Evolutionary conservation across 352 stramenopile species (phyloP), one percentile per base, ranked within the genome.

Genomic region (Stramenopiles sp.): DNA sequence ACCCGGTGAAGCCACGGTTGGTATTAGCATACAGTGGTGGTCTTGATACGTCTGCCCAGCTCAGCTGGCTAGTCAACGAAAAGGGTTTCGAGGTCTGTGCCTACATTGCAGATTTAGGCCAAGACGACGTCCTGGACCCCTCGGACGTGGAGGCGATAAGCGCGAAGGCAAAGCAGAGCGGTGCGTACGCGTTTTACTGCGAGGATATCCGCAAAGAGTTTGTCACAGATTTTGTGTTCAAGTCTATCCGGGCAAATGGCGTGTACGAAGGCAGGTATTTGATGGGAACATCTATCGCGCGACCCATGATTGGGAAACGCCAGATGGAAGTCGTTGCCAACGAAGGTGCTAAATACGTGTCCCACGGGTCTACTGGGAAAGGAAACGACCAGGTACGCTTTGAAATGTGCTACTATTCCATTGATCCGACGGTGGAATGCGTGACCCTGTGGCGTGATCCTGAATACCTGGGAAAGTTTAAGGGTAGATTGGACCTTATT

Each of bases 341-440:
- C 6, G 91, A 96, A 79, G 88, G 88, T 31, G 90, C 90, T 68
- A 88, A 88, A 82, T 95, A 89, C 81, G 87, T 99, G 74, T 88
- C 92, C 43, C 94, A 99, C 83, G 94, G 94, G 12, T 94, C 94
- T 74, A 99, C 94, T 32, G 94, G 94, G 77, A 99, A 99, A 87
- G 94, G 94, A 74, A 99, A 99, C 83, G 94, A 99, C 84, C 94
- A 99, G 83, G 86, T 88, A 36, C 92, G 94, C 73, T 98, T 98
- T 78, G 94, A 99, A 88, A 92, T 99, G 81, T 98, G 92, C 83
- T 91, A 91, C 18, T 92, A 97, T 82, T 92, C 93, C 1, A 83
- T 99, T 31, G 91, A 96, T 80, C 90, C 94, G 18, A 89, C 84
- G 35, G 93, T 99, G 78, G 89, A 95, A 79, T 97, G 88, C 49